Evolutionary conservation across 768 basidiomycete genomes (phyloP), one percentile per base, ranked within the genome.

Genomic region (Pleurotus giganteus): DNA sequence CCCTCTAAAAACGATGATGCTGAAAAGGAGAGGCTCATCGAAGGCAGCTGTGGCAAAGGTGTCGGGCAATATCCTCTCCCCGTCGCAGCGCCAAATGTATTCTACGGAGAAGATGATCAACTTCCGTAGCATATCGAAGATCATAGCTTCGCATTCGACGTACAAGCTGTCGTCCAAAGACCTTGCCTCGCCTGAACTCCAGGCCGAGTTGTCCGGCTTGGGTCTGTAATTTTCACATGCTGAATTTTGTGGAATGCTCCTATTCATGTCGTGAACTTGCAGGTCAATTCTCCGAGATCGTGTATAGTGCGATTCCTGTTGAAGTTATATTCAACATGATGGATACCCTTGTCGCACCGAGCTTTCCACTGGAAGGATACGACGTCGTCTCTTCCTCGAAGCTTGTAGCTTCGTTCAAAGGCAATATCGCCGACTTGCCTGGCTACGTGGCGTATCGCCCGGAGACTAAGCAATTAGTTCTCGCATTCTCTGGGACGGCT

Each of bases 241-340:
- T 51, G 47, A 12, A 55, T 15, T 34, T 31, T 39, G 19, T 9
- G 34, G 19, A 23, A 47, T 26, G n/a, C 21, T 12, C 7, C n/a
- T 39, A 1, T 42, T 45, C 37, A 53, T 57, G 36, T 36, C 17
- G 28, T 47, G 41, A 13, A 17, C 17, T 24, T 55, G 28, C 63
- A 74, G 80, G 82, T 12, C 78, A 85, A 68, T 85, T 83, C 63
- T 76, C 81, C 5, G 81, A 84, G 61, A 44, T 81, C 5, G 74
- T 74, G 1, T 79, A 83, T 59, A 75, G 76, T 50, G 51, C 67
- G 3, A 58, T 79, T 36, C 71, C 78, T 17, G 65, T 76, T 27
- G 63, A 69, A n/a, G 71, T 74, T 58, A 61, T 84, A 11, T 73
- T 80, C 56, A 53, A 71, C 13, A 71, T 80, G 59, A 62, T 75